These are phyloP conservation scores for Nitzschia sp. DNA, from an alignment of 108 stramenopile species.

Conservation along the genomic window DNA sequence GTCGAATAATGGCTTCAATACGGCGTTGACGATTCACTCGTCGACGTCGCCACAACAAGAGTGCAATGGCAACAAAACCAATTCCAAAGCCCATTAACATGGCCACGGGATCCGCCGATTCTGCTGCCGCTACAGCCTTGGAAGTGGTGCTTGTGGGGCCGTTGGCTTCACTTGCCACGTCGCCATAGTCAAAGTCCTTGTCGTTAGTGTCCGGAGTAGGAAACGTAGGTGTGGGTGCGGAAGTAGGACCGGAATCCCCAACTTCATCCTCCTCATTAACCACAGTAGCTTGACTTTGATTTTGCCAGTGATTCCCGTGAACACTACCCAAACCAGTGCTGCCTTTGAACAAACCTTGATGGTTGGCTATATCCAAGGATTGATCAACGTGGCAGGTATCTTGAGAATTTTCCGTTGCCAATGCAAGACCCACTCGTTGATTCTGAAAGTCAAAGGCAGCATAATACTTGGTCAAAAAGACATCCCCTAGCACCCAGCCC, in stretches of 20 bases:
- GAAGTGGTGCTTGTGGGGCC: background rate
- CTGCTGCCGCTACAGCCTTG: background rate
- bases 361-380: slow-evolving; percentile 26
- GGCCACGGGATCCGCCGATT: background rate
- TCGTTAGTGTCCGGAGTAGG: background rate
- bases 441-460: slow-evolving; percentile 90
- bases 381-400: slow-evolving; percentile 38
- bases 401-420: slow-evolving; percentile 17
- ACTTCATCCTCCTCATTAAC: too few species aligned
- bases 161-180: background rate
- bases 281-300: background rate
- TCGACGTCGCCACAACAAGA: slow-evolving; percentile 3
- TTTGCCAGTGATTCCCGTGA: background rate
- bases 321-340: background rate
- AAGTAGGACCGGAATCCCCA: too few species aligned
- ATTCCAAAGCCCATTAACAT: background rate
- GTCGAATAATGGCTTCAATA: slow-evolving; percentile 1
- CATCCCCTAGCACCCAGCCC: slow-evolving; percentile 96
- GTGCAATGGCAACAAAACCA: background rate
- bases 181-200: background rate
- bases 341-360: background rate
- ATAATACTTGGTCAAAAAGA: slow-evolving; percentile 97
- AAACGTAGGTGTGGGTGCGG: background rate
- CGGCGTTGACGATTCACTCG: background rate
- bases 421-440: slow-evolving; percentile 89